Percentiles rank a stretch among this genome's conserved stretches.
Evolutionary conservation across 768 basidiomycete genomes (phyloP).

Genomic region (Leccinum arenicola): DNA sequence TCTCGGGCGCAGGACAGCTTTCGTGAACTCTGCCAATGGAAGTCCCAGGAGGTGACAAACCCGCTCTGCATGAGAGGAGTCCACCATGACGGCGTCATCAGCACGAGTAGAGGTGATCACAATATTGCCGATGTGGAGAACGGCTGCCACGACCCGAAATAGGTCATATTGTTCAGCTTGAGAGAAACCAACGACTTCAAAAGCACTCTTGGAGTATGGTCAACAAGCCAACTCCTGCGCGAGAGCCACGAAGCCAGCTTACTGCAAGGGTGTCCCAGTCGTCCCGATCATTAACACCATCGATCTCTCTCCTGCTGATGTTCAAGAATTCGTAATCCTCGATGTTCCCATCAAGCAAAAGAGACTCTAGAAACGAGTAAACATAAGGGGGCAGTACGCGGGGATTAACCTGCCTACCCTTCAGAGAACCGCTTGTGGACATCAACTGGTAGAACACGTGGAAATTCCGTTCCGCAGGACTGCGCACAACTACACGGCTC

Average conservation of each 20-base stretch:
- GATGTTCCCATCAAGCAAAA: conserved; percentile 71
- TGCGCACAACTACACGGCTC: conserved; percentile 87
- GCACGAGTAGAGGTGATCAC: conserved; percentile 72
- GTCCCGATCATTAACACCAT: conserved; percentile 88
- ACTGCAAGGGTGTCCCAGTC: conserved; percentile 86
- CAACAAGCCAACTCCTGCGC: conserved; percentile 1
- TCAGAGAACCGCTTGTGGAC: conserved; percentile 67
- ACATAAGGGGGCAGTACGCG: conserved; percentile 4
- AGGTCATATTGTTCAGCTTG: conserved; percentile 83
- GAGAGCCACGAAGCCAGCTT: conserved; percentile 6
- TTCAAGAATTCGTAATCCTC: conserved; percentile 91
- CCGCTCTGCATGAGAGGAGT: conserved; percentile 81
- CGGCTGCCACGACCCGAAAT: conserved; percentile 90
- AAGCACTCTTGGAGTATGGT: conserved; percentile 52
- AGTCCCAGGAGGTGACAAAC: conserved; percentile 92
- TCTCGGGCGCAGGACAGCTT: conserved; percentile 83
- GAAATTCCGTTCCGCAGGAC: conserved; percentile 87
- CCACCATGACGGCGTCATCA: conserved; percentile 75
- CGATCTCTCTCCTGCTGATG: conserved; percentile 86
- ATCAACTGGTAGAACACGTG: conserved; percentile 97
- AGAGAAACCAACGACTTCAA: conserved; percentile 89
- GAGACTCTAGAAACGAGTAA: conserved; percentile 45
- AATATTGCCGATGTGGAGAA: conserved; percentile 96
- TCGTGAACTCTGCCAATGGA: conserved; percentile 81
- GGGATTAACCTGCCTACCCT: conserved; percentile 44